Evolutionary conservation across 2,329 filamentous ascomycete genomes (phyloP), one percentile per base, ranked within the genome.

Genomic region (Talaromyces albobiverticillius): DNA sequence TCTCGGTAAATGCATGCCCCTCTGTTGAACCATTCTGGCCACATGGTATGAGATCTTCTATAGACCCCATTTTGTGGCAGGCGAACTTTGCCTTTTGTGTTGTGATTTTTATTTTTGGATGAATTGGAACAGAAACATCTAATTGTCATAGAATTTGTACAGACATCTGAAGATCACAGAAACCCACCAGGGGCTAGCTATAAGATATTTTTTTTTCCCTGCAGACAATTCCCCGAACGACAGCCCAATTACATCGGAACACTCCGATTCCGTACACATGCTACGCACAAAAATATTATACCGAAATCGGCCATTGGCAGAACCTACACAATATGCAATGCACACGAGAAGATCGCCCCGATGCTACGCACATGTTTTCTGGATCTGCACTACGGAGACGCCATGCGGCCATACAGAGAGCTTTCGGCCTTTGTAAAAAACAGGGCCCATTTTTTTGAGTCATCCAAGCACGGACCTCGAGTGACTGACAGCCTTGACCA

Each of bases 41-140:
- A 9, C 3, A 16, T 20, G 14, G n/a, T 9, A 3, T 8, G 25
- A 50, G n/a, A n/a, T 51, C 48, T 16, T 51, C 18, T 16, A 51
- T 32, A 22, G 48, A 51, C 18, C 48, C 48, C 48, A 51, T 51
- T 43, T 13, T 51, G 13, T 22, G 26, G 18, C n/a, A 13, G 18
- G 6, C 10, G 16, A 22, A 10, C 10, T 16, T 51, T 8, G 13
- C n/a, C 16, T 42, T 5, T 10, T 34, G 9, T 43, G 8, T 36
- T 32, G 9, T 20, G 16, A 10, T n/a, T 18, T 7, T 18, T 34
- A 34, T 18, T 38, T 14, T 20, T 38, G 34, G 26, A 6, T 29
- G 18, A 20, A 4, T 20, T 20, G 34, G n/a, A 20, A n/a, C 6
- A 36, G 3, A 36, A 14, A 13, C n/a, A 34, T n/a, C 13, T 34